These are phyloP conservation scores for Hylodesmum podocarpum DNA, from an alignment of 306 rosid species.

Conservation along the genomic window DNA sequence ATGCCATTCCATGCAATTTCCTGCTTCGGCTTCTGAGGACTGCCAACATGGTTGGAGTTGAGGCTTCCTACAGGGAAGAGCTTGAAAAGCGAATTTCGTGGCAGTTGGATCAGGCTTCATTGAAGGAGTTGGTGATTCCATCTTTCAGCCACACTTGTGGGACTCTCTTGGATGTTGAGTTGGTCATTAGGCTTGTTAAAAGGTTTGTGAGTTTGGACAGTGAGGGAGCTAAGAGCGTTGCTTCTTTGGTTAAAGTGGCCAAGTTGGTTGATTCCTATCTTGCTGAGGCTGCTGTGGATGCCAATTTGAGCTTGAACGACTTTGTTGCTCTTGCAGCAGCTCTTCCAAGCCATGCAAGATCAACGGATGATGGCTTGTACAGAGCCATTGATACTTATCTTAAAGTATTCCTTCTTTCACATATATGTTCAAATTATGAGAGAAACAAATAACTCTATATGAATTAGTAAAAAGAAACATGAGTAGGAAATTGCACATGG, in stretches of 20 bases:
- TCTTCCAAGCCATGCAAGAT: conserved; percentile 78
- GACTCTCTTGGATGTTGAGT: conserved; percentile 72
- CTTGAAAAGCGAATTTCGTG: conserved; percentile 73
- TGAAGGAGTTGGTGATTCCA: conserved; percentile 81
- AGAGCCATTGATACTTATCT: conserved; percentile 95
- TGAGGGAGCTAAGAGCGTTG: conserved; percentile 57
- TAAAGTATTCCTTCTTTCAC: conserved; percentile 52
- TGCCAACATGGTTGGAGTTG: conserved; percentile 86
- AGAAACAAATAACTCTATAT: background rate
- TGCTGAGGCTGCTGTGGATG: conserved; percentile 80
- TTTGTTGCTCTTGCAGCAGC: conserved; percentile 67
- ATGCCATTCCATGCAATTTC: conserved; percentile 85
- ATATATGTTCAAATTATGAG: background rate
- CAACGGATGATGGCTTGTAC: conserved; percentile 82
- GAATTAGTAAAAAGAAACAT: background rate
- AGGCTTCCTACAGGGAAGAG: conserved; percentile 56
- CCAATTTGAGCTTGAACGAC: conserved; percentile 57
- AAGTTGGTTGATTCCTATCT: conserved; percentile 79
- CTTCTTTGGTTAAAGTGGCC: conserved; percentile 71
- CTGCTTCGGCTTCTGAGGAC: conserved; percentile 78
- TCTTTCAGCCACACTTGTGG: conserved; percentile 86
- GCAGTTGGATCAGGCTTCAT: conserved; percentile 81
- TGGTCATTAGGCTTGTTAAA: conserved; percentile 67
- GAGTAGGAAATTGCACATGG: too few species aligned
- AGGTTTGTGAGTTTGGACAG: conserved; percentile 65